Evolutionary conservation across 2,329 filamentous ascomycete species (phyloP).

Genomic region (Didymellaceae sp.): DNA sequence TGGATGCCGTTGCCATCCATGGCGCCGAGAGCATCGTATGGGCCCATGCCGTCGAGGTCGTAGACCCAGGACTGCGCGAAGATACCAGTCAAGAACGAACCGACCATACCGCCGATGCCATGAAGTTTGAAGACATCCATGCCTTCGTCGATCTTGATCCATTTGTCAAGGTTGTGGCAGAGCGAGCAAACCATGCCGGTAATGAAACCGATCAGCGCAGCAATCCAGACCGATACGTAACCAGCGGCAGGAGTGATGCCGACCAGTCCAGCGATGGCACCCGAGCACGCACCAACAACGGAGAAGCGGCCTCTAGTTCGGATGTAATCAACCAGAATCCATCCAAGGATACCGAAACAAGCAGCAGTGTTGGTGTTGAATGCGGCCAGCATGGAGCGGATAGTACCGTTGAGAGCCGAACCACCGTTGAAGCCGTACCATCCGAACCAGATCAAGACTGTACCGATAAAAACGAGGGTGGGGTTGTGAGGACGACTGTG

Average conservation of each 20-base stretch:
- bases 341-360: conserved; percentile 61
- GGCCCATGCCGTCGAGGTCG: conserved; percentile 57
- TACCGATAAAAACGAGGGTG: conserved; percentile 68
- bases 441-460: conserved; percentile 70
- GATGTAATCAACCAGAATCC: conserved; percentile 61
- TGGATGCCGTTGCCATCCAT: conserved; percentile 64
- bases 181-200: conserved; percentile 59
- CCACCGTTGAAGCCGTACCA: conserved; percentile 68
- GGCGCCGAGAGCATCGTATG: conserved; percentile 53
- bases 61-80: conserved; percentile 60
- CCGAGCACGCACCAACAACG: conserved; percentile 63
- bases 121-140: conserved; percentile 68
- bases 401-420: conserved; percentile 55
- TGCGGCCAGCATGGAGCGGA: conserved; percentile 62
- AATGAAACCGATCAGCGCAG: conserved; percentile 63
- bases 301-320: conserved; percentile 60
- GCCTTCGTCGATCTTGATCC: conserved; percentile 63
- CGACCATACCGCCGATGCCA: conserved; percentile 63
- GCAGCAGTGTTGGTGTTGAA: conserved; percentile 67
- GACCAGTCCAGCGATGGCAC: conserved; percentile 65
- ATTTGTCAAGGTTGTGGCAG: conserved; percentile 60
- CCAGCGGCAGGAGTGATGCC: conserved; percentile 65
- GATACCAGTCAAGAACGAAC: conserved; percentile 64
- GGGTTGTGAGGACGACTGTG: conserved; percentile 68
- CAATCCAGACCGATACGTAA: conserved; percentile 61